These are phyloP conservation scores for Adansonia rubrostipa DNA, from an alignment of 441 rosid genomes.

Conservation along the genomic window DNA sequence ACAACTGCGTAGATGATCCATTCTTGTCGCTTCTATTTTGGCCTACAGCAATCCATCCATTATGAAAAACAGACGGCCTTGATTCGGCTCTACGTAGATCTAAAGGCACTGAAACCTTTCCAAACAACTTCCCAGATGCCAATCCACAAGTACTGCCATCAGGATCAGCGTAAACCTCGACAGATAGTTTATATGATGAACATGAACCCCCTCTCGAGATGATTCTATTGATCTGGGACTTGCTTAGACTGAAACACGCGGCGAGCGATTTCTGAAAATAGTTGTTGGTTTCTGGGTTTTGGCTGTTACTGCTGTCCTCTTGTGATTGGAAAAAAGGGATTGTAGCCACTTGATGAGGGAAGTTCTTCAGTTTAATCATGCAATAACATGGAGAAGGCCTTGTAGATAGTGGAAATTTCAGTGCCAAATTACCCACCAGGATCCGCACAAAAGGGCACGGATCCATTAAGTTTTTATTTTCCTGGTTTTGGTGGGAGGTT, in stretches of 20 bases:
- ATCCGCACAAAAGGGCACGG: slow-evolving; percentile 70
- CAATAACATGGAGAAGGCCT: slow-evolving; percentile 41
- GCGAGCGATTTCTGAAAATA: slow-evolving; percentile 40
- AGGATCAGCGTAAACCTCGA: slow-evolving; percentile 44
- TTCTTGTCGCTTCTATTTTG: slow-evolving; percentile 30
- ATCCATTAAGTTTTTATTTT: slow-evolving; percentile 47
- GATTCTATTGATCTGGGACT: slow-evolving; percentile 39
- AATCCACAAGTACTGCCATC: slow-evolving; percentile 40
- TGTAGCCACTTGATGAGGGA: slow-evolving; percentile 40
- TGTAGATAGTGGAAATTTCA: slow-evolving; percentile 41
- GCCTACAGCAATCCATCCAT: slow-evolving; percentile 57
- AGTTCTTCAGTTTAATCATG: slow-evolving; percentile 49
- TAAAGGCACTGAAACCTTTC: slow-evolving; percentile 45
- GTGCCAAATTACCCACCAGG: slow-evolving; percentile 58
- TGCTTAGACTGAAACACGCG: slow-evolving; percentile 57
- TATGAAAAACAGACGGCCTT: slow-evolving; percentile 42
- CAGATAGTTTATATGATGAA: slow-evolving; percentile 15
- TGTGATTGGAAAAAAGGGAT: slow-evolving; percentile 32
- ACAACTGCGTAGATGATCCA: slow-evolving; percentile 37
- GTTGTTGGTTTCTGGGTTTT: slow-evolving; percentile 26
- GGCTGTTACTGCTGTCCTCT: slow-evolving; percentile 16
- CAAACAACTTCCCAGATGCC: slow-evolving; percentile 45
- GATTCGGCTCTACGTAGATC: slow-evolving; percentile 49
- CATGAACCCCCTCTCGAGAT: slow-evolving; percentile 23
- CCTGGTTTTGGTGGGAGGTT: background rate